Conservation (phyloP, 148 eudicot species). For the Simmondsia chinensis region DNA sequence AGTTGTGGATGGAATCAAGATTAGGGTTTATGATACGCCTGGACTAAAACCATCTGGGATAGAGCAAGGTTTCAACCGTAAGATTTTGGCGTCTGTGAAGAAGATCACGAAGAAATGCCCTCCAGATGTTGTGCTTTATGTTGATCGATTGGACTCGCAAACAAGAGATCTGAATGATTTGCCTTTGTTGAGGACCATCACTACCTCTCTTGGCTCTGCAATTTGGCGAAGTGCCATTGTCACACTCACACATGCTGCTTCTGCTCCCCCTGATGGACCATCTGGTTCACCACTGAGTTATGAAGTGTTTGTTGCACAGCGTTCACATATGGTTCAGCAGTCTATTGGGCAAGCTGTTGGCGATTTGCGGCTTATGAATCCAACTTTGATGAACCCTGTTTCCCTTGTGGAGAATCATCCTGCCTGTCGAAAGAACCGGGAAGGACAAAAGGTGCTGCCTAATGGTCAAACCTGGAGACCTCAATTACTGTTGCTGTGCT, state of each 20-base stretch:
- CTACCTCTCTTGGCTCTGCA: slow-evolving; percentile 57
- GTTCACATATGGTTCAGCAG: slow-evolving; percentile 90
- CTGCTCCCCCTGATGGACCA: slow-evolving; percentile 98
- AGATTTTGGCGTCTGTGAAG: slow-evolving; percentile 56
- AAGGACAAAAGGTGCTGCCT: slow-evolving; percentile 88
- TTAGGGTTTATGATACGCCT: slow-evolving; percentile 80
- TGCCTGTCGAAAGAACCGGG: slow-evolving; percentile 80
- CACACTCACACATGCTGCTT: slow-evolving; percentile 83
- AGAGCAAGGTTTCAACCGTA: slow-evolving; percentile 80
- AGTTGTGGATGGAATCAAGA: slow-evolving; percentile 59
- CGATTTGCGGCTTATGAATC: slow-evolving; percentile 82
- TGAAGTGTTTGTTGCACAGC: slow-evolving; percentile 80
- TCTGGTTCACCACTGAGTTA: slow-evolving; percentile 81
- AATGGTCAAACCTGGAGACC: slow-evolving; percentile 97
- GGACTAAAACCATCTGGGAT: slow-evolving; percentile 69
- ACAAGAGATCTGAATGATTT: slow-evolving; percentile 87
- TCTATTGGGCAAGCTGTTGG: slow-evolving; percentile 88
- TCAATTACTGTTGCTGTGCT: slow-evolving; percentile 68
- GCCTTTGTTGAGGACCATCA: slow-evolving; percentile 64
- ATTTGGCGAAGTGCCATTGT: slow-evolving; percentile 82
- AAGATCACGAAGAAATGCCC: slow-evolving; percentile 66
- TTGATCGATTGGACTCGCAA: slow-evolving; percentile 83
- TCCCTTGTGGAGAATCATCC: slow-evolving; percentile 92
- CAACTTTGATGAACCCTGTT: slow-evolving; percentile 84
- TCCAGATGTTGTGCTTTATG: slow-evolving; percentile 73